Percentiles rank a stretch among this genome's conserved stretches.
Conservation (phyloP, 352 stramenopile genomes). For the Phytophthora constricta region DNA sequence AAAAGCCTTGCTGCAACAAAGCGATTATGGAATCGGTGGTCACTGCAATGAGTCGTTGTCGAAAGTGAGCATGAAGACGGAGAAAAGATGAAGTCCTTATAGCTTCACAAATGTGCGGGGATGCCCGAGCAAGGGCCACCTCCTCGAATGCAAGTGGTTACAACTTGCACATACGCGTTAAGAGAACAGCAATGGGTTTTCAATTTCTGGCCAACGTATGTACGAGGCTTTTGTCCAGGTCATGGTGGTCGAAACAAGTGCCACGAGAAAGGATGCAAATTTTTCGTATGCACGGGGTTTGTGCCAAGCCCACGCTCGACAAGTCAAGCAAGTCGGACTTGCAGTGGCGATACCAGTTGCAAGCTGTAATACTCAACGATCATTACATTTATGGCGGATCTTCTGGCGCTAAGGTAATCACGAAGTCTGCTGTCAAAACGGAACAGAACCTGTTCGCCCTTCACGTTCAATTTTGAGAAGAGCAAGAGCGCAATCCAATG, state of each 20-base stretch:
- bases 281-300: slow-evolving; percentile 2
- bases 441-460: neutral
- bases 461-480: too few relatives aligned
- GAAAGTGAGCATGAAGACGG: too few relatives aligned
- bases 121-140: too few relatives aligned
- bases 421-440: slow-evolving; percentile 3
- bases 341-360: neutral
- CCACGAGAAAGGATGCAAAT: slow-evolving; percentile 1
- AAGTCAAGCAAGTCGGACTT: neutral
- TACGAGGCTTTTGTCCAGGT: neutral
- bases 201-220: slow-evolving; percentile 7
- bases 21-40: too few relatives aligned
- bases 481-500: neutral
- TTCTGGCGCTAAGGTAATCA: neutral
- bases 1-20: too few relatives aligned
- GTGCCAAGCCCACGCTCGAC: slow-evolving; percentile 2
- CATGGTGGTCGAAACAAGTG: slow-evolving; percentile 16
- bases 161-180: neutral
- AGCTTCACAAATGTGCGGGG: too few relatives aligned
- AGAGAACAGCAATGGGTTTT: slow-evolving; percentile 6
- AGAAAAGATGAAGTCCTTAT: too few relatives aligned
- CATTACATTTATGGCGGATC: neutral
- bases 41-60: too few relatives aligned
- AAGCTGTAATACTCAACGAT: neutral
- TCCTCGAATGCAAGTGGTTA: too few relatives aligned